Conservation (phyloP, 1,139 yeast genomes). For the Kurtzmaniella quercitrusa region DNA sequence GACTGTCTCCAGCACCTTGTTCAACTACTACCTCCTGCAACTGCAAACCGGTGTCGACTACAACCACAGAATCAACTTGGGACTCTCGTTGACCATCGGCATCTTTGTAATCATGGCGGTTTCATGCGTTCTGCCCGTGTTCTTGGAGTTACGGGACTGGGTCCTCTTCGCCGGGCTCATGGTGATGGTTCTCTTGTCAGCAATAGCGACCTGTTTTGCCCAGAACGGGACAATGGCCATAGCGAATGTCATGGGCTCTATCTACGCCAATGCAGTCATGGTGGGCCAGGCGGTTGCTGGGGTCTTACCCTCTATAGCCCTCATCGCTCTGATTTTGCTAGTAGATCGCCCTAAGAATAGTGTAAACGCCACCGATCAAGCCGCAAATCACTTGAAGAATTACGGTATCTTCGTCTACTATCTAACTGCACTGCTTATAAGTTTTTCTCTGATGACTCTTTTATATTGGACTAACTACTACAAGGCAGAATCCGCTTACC, state of each 20-base stretch:
- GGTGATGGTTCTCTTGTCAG: constrained; percentile 54
- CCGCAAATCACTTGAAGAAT: constrained; percentile 28
- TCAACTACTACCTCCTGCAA: constrained; percentile 63
- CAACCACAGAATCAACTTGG: constrained; percentile 51
- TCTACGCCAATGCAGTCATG: constrained; percentile 83
- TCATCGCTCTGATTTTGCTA: constrained; percentile 55
- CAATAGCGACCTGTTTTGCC: constrained; percentile 66
- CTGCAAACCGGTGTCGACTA: constrained; percentile 65
- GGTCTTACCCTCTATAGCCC: constrained; percentile 76
- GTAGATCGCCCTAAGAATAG: constrained; percentile 21
- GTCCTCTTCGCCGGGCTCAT: constrained; percentile 46
- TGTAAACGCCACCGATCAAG: constrained; percentile 12
- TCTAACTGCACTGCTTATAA: constrained; percentile 62
- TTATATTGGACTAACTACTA: constrained; percentile 28
- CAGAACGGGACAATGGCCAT: constrained; percentile 92
- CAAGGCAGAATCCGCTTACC: constrained; percentile 19
- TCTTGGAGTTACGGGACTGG: constrained; percentile 35
- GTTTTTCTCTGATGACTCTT: constrained; percentile 43
- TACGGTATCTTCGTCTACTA: constrained; percentile 61
- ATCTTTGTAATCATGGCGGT: constrained; percentile 53
- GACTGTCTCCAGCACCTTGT: constrained; percentile 62
- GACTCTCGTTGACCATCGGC: constrained; percentile 52
- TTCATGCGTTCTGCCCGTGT: constrained; percentile 42
- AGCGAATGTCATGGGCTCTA: constrained; percentile 72
- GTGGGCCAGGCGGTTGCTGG: constrained; percentile 96